Conservation (phyloP, 352 stramenopile species). For the Globisporangium takayamanum region DNA sequence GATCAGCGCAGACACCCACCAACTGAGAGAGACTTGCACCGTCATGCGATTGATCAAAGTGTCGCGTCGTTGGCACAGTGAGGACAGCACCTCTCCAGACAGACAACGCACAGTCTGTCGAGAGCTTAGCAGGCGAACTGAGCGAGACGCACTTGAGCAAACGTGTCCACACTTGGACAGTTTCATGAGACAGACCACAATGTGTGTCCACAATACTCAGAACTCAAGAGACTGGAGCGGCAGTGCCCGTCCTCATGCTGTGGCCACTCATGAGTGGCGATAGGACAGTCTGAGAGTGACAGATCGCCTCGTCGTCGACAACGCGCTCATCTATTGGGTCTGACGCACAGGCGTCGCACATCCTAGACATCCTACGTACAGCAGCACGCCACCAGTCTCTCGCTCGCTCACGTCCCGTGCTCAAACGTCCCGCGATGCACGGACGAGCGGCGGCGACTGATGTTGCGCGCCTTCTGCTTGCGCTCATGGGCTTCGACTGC, state of each 20-base stretch:
- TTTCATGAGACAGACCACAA: too few species aligned
- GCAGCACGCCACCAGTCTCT: neutral
- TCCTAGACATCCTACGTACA: too few species aligned
- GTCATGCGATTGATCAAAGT: too few species aligned
- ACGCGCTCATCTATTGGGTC: neutral
- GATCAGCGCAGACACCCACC: neutral
- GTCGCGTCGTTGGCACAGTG: too few species aligned
- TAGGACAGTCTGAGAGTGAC: too few species aligned
- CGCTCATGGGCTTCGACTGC: conserved; percentile 68
- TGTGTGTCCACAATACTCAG: too few species aligned
- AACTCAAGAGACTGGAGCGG: too few species aligned
- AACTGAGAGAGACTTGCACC: too few species aligned
- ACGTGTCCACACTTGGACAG: too few species aligned
- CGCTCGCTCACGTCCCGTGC: neutral
- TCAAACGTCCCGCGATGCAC: conserved; percentile 6
- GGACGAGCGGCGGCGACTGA: conserved; percentile 43
- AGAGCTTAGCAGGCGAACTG: too few species aligned
- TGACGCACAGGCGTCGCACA: neutral
- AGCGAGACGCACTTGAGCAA: too few species aligned
- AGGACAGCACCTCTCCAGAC: neutral
- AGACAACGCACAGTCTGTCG: neutral
- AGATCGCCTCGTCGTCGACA: neutral
- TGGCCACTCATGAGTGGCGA: neutral
- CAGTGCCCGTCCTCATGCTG: neutral
- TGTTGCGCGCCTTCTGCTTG: conserved; percentile 66